Conservation (phyloP, 2,329 filamentous ascomycete genomes). For the Sarocladium oryzae region DNA sequence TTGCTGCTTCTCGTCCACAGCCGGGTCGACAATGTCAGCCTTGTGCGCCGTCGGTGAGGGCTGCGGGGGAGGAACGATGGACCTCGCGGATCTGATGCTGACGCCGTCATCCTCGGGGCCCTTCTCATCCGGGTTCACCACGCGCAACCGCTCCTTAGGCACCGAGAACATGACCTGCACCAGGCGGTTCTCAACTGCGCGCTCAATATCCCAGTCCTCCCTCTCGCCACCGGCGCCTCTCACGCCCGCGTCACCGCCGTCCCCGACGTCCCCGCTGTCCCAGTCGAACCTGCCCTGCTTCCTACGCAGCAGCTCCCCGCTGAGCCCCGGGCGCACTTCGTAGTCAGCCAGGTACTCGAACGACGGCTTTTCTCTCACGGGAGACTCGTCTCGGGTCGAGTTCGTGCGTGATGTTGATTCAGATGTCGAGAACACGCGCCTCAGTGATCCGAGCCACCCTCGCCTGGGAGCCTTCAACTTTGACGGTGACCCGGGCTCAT, state of each 20-base stretch:
- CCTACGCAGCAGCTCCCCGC: conserved; percentile 43
- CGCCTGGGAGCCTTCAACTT: conserved; percentile 44
- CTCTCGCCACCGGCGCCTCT: conserved; percentile 34
- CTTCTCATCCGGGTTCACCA: conserved; percentile 75
- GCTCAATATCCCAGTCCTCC: conserved; percentile 73
- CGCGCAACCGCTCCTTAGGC: conserved; percentile 74
- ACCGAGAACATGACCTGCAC: conserved; percentile 92
- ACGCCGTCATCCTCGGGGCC: conserved; percentile 22
- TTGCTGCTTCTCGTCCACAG: not conserved
- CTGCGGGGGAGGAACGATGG: conserved; percentile 1
- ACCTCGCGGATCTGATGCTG: conserved; percentile 7
- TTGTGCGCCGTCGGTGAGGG: conserved; percentile 16
- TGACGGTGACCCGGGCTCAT: conserved; percentile 47
- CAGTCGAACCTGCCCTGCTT: conserved; percentile 51
- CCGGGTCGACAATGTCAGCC: conserved; percentile 37
- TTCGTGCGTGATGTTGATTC: conserved; percentile 21
- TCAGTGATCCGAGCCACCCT: conserved; percentile 64
- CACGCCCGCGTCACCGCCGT: conserved; percentile 22
- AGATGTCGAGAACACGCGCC: conserved; percentile 52
- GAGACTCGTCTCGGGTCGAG: conserved; percentile 17
- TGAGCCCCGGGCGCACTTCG: conserved; percentile 31
- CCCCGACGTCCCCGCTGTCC: conserved; percentile 30
- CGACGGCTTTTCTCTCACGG: conserved; percentile 14
- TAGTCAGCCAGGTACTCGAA: conserved; percentile 33
- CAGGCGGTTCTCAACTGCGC: conserved; percentile 61